phyloP scores from a whole-genome alignment of 345 rosid species.

The Arabis hirsuta region DNA sequence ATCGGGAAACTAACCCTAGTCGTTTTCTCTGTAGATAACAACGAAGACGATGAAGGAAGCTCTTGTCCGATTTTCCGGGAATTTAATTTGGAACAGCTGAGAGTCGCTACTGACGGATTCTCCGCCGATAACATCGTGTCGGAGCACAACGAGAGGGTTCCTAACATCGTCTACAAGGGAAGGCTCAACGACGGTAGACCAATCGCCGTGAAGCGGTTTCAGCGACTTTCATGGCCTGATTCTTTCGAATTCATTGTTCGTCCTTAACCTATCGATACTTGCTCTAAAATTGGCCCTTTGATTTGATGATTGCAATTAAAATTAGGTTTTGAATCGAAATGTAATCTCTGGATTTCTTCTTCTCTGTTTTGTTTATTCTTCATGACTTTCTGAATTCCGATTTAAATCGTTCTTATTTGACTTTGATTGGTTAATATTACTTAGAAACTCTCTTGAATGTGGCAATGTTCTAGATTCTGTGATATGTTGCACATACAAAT shows the following conservation, averaged over 20 bases:
- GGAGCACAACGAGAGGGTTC: conserved; percentile 95
- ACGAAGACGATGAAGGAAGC: conserved; percentile 14
- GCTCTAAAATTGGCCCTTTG: not conserved
- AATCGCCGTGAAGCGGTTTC: conserved; percentile 90
- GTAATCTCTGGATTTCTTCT: conserved; percentile 14
- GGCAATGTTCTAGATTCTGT: conserved; percentile 18
- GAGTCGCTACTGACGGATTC: conserved; percentile 74
- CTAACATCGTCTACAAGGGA: conserved; percentile 89
- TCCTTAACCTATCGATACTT: conserved; percentile 11
- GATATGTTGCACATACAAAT: conserved; percentile 1
- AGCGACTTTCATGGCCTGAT: conserved; percentile 91
- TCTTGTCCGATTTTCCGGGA: conserved; percentile 68
- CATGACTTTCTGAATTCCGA: not conserved
- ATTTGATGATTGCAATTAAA: not conserved
- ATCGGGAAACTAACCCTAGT: conserved; percentile 30
- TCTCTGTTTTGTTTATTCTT: not conserved
- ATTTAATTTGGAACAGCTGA: conserved; percentile 70
- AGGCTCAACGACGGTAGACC: conserved; percentile 57
- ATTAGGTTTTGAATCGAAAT: not conserved
- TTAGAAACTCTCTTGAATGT: too few relatives aligned
- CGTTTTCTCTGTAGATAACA: conserved; percentile 23
- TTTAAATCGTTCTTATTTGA: not conserved
- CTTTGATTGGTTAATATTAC: not conserved
- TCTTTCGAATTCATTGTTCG: conserved; percentile 87
- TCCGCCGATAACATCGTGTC: conserved; percentile 83